A percentile compares a stretch with the other conserved stretches of the same genome.
Conservation (phyloP, 768 basidiomycete species). For the Naematelia aurantialba region DNA sequence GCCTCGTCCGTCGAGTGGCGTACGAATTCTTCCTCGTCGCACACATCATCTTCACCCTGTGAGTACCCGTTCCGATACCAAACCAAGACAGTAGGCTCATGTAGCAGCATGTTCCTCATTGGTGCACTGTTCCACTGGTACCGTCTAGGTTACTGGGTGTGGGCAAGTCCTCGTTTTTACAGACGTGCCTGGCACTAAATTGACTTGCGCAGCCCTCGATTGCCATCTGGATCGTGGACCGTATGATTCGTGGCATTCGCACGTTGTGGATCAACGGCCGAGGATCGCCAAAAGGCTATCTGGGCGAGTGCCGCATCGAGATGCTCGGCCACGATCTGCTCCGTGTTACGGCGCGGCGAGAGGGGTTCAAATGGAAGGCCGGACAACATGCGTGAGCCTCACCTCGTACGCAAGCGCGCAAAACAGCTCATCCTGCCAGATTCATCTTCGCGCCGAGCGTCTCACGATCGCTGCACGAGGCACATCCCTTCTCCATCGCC, state of each 20-base stretch:
- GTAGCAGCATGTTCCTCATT: constrained; percentile 29
- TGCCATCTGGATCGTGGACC: constrained; percentile 45
- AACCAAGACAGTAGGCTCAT: neutral
- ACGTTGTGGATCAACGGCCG: constrained; percentile 41
- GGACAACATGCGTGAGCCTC: constrained; percentile 37
- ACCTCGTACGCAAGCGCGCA: neutral
- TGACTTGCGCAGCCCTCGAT: constrained; percentile 18
- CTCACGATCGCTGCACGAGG: constrained; percentile 40
- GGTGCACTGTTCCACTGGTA: constrained; percentile 38
- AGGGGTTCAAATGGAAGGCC: constrained; percentile 20
- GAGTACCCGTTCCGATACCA: constrained; percentile 4
- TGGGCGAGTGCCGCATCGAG: constrained; percentile 23
- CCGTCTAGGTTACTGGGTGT: constrained; percentile 28
- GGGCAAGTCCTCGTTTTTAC: constrained; percentile 14
- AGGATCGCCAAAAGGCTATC: constrained; percentile 10
- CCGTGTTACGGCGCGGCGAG: constrained; percentile 20
- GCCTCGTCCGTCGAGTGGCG: constrained; percentile 33
- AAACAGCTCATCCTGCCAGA: constrained; percentile 15
- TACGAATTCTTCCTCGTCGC: constrained; percentile 50
- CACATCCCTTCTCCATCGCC: constrained; percentile 47
- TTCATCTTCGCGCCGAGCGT: constrained; percentile 47
- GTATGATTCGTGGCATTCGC: constrained; percentile 33
- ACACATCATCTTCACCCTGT: constrained; percentile 47
- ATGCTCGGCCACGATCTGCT: constrained; percentile 31
- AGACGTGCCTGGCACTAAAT: neutral